A percentile compares a stretch with the other conserved stretches of the same genome.
These are phyloP conservation scores for Ogataea minuta DNA, from an alignment of 805 yeast species.

Conservation along the genomic window DNA sequence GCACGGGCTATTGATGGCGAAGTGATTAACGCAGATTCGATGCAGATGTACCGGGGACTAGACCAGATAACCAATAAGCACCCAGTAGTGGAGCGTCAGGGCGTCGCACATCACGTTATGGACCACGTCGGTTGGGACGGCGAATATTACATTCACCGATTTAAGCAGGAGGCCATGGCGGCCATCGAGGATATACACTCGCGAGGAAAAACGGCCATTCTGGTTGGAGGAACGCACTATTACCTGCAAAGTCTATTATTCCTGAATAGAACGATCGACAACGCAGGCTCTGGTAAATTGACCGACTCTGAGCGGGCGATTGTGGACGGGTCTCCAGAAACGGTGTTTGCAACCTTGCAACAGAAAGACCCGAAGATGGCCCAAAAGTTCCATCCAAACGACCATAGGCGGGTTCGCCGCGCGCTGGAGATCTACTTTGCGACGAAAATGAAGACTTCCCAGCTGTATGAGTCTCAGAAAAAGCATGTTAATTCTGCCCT, in stretches of 20 bases:
- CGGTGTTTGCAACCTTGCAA: constrained; percentile 46
- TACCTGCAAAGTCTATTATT: constrained; percentile 79
- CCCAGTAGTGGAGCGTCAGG: constrained; percentile 72
- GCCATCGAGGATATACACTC: constrained; percentile 63
- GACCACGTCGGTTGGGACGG: constrained; percentile 79
- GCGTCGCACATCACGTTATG: constrained; percentile 82
- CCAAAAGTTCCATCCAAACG: constrained; percentile 88
- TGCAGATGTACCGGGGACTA: constrained; percentile 82
- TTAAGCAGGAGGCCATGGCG: constrained; percentile 64
- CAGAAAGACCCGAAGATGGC: constrained; percentile 70
- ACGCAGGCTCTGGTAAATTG: constrained; percentile 28
- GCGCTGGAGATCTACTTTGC: constrained; percentile 76
- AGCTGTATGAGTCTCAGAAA: constrained; percentile 62
- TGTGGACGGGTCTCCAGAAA: constrained; percentile 55
- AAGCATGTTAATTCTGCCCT: constrained; percentile 46
- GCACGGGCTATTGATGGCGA: constrained; percentile 82
- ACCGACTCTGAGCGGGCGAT: constrained; percentile 36
- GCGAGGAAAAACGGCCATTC: constrained; percentile 73
- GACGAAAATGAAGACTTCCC: constrained; percentile 69
- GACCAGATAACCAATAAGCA: constrained; percentile 90
- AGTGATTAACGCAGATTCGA: constrained; percentile 91
- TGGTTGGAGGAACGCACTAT: constrained; percentile 96
- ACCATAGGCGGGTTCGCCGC: constrained; percentile 70
- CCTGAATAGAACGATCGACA: constrained; percentile 59
- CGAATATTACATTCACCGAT: constrained; percentile 78